Percentiles rank a stretch among this genome's conserved stretches.
Conservation (phyloP, 768 basidiomycete genomes). For the Auricularia cornea region DNA sequence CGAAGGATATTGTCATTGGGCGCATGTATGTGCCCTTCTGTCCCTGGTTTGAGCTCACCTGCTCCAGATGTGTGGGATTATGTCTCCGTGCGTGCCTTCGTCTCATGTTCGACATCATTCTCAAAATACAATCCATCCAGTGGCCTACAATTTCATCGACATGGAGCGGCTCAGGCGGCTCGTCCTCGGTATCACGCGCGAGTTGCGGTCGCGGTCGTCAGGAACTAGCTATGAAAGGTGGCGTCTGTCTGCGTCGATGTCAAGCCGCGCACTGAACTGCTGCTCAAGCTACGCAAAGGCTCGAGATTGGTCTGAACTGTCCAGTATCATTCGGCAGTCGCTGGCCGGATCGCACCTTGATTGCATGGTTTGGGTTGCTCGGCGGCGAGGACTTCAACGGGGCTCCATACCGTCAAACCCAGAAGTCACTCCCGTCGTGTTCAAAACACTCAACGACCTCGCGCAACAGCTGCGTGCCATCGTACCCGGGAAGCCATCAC, state of each 20-base stretch:
- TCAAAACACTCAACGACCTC: background rate
- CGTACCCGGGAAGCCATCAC: background rate
- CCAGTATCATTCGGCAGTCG: background rate
- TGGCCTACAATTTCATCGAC: background rate
- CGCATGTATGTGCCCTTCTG: background rate
- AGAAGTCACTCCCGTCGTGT: background rate
- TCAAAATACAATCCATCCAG: background rate
- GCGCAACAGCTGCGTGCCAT: background rate
- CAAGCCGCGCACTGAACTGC: too few relatives aligned
- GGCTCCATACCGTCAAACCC: background rate
- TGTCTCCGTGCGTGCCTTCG: background rate
- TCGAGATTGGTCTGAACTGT: background rate
- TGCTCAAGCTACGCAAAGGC: background rate
- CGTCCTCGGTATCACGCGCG: background rate
- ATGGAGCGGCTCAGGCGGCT: background rate
- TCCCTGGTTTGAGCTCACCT: background rate
- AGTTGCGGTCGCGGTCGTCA: background rate
- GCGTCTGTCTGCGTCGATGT: background rate
- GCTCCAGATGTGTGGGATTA: background rate
- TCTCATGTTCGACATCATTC: too few relatives aligned
- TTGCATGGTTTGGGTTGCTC: background rate
- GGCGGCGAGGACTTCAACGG: background rate
- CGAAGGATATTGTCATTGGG: background rate
- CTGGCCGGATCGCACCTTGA: background rate
- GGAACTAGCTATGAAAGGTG: background rate